These are phyloP conservation scores for Ophiostoma australiae DNA, from an alignment of 2,329 filamentous ascomycete species.

Conservation along the genomic window DNA sequence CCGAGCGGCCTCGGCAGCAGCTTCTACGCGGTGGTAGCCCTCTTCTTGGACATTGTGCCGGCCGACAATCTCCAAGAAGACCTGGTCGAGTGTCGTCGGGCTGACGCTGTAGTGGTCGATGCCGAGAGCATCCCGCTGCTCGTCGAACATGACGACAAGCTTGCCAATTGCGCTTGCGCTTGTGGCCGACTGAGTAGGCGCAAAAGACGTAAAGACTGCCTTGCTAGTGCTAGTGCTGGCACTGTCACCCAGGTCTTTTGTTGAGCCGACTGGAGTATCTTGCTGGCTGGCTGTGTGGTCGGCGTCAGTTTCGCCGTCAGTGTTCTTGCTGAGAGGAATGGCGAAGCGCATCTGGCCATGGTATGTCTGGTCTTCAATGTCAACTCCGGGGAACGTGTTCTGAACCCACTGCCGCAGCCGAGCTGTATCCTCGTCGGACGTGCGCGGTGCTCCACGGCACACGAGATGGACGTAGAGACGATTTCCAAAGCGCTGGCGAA, in stretches of 20 bases:
- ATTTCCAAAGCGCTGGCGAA: constrained; percentile 72
- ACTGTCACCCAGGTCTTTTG: neutral
- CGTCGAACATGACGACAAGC: constrained; percentile 69
- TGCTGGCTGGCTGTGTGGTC: neutral
- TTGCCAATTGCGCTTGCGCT: constrained; percentile 60
- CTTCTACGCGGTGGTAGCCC: constrained; percentile 41
- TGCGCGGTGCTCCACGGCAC: constrained; percentile 67
- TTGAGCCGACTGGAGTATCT: neutral
- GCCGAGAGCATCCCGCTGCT: constrained; percentile 61
- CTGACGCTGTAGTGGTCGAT: constrained; percentile 83
- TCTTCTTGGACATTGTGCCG: constrained; percentile 76
- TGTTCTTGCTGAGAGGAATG: constrained; percentile 47
- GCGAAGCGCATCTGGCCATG: constrained; percentile 87
- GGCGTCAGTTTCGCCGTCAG: constrained; percentile 28
- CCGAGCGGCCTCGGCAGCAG: constrained; percentile 8
- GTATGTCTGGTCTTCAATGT: constrained; percentile 67
- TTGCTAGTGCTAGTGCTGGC: neutral
- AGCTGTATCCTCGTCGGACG: constrained; percentile 62
- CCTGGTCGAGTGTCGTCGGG: constrained; percentile 83
- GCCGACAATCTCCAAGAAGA: constrained; percentile 80
- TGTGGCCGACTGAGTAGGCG: constrained; percentile 29
- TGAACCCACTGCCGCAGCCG: constrained; percentile 62
- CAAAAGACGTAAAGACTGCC: neutral
- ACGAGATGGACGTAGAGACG: constrained; percentile 78
- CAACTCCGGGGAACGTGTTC: constrained; percentile 56